phyloP scores from a whole-genome alignment of 306 rosid species.

The Astragalus glycyphyllos region DNA sequence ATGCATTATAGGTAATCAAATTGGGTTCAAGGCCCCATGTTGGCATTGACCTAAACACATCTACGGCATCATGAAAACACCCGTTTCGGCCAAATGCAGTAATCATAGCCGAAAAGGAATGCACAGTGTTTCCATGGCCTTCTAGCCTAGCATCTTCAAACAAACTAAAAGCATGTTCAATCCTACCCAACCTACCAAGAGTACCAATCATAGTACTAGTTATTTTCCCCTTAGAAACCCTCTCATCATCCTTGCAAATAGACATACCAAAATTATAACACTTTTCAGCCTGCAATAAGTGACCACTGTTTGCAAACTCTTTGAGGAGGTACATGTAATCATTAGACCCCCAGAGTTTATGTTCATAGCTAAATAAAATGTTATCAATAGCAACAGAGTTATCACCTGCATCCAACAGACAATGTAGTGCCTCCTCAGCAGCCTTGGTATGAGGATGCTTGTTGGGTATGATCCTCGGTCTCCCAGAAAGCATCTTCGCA shows the following conservation, averaged over 20 bases:
- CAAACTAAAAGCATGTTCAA: constrained; percentile 64
- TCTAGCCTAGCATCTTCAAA: constrained; percentile 63
- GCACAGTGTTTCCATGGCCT: constrained; percentile 89
- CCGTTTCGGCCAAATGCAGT: constrained; percentile 86
- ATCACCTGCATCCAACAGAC: constrained; percentile 58
- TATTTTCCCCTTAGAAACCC: constrained; percentile 68
- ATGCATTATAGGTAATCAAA: constrained; percentile 83
- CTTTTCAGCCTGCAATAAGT: constrained; percentile 56
- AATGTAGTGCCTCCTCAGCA: constrained; percentile 78
- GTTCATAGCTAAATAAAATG: constrained; percentile 59
- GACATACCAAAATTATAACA: constrained; percentile 68
- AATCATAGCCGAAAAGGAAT: constrained; percentile 73
- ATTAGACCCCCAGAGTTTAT: constrained; percentile 63
- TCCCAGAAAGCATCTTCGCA: constrained; percentile 78
- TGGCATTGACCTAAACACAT: constrained; percentile 71
- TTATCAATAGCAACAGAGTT: constrained; percentile 53
- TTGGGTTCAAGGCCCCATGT: constrained; percentile 73
- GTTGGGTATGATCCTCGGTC: constrained; percentile 59
- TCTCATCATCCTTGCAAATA: constrained; percentile 58
- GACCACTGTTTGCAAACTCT: constrained; percentile 75
- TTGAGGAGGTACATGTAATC: constrained; percentile 73
- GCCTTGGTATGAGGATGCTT: constrained; percentile 54
- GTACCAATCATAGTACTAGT: constrained; percentile 88
- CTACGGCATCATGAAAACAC: constrained; percentile 57
- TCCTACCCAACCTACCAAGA: constrained; percentile 86